phyloP scores from a whole-genome alignment of 768 basidiomycete species.

The Mycena vulgaris region DNA sequence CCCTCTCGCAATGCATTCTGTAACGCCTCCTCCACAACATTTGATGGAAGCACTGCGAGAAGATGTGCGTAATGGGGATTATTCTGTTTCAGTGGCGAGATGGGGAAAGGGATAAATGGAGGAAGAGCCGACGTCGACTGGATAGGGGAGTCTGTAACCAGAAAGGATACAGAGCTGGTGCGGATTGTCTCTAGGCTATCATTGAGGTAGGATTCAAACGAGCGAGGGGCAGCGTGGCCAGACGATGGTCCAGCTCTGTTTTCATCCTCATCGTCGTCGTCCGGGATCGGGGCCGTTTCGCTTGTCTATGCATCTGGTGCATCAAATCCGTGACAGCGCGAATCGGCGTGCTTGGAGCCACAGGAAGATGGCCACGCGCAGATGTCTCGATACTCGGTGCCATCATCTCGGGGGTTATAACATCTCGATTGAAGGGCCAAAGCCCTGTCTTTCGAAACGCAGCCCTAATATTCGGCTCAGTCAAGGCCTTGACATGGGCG shows the following conservation, averaged over 20 bases:
- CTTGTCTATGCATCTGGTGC: not conserved
- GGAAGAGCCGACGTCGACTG: slow-evolving; percentile 6
- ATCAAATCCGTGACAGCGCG: slow-evolving; percentile 22
- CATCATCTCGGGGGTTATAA: slow-evolving; percentile 52
- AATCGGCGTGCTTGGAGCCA: slow-evolving; percentile 37
- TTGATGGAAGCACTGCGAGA: not conserved
- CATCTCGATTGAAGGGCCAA: slow-evolving; percentile 51
- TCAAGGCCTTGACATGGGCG: slow-evolving; percentile 52
- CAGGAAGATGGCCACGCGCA: slow-evolving; percentile 37
- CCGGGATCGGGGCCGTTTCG: not conserved
- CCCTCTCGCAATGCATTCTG: slow-evolving; percentile 29
- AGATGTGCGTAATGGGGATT: not conserved
- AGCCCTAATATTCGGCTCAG: slow-evolving; percentile 47
- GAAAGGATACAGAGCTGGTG: slow-evolving; percentile 17
- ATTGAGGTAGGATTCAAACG: not conserved
- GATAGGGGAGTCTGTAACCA: slow-evolving; percentile 28
- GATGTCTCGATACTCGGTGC: slow-evolving; percentile 54
- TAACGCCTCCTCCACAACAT: slow-evolving; percentile 5
- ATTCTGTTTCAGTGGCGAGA: slow-evolving; percentile 5
- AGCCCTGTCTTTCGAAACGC: slow-evolving; percentile 59
- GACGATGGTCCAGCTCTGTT: not conserved
- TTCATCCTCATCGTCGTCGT: not conserved
- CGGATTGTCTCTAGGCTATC: not conserved
- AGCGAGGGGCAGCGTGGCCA: not conserved
- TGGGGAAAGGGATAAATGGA: not conserved